Evolutionary conservation across 306 rosid genomes (phyloP), one percentile per base, ranked within the genome.

Genomic region (Cucumis cinereus): DNA sequence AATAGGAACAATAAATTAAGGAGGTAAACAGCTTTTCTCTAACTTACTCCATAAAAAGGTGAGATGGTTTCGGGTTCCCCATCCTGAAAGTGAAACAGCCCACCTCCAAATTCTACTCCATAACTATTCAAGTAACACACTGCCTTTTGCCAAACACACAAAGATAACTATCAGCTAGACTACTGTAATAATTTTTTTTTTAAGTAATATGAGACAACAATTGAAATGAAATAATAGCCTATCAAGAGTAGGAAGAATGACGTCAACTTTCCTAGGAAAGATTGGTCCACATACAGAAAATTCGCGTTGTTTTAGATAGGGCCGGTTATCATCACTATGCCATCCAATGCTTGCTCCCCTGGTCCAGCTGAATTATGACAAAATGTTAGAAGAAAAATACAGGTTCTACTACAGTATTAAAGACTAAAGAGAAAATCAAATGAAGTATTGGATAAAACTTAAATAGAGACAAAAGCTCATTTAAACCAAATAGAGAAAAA

Each of bases 271-370:
- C 28, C 15, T 26, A 33, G 33, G 45, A 16, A 47, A 53, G 43
- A 62, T 53, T 38, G 35, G 70, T 56, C 67, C 24, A 82, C 94
- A 35, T 40, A 94, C 98, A 79, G 98, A 77, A 84, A 88, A 91
- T 73, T 90, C 89, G 0, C 97, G 94, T 77, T 94, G 97, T 74
- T 85, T 89, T 52, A 94, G 90, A 76, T 94, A 94, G 14, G 95
- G 90, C 69, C 93, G 80, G 81, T 94, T 94, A 81, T 94, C 95
- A 79, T 94, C 98, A 80, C 95, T 89, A 82, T 94, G 98, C 95
- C 97, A 94, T 67, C 97, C 98, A 83, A 94, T 94, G 89, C 89
- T 87, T 54, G 98, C 86, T 74, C 97, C 98, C 84, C 66, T 86
- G 58, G 77, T 78, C 96, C 97, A 94, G 77, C 98, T 91, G 88